Conservation (phyloP, 805 yeast genomes). For the Phaffomyces opuntiae region DNA sequence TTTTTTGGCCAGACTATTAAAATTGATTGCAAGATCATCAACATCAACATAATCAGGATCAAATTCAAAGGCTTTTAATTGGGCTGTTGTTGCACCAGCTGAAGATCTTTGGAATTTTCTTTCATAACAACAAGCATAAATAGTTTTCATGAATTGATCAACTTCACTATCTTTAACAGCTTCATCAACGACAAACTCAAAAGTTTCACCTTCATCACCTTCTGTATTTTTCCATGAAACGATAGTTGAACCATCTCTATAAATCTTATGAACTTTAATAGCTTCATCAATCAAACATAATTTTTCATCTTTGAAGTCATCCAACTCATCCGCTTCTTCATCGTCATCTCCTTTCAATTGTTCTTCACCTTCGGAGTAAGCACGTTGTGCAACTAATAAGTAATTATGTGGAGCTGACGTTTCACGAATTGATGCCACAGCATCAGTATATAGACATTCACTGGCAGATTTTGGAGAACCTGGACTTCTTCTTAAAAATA, state of each 20-base stretch:
- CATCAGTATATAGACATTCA: conserved; percentile 79
- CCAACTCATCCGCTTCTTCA: conserved; percentile 30
- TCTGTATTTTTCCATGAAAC: conserved; percentile 76
- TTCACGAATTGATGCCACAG: conserved; percentile 63
- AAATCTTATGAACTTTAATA: conserved; percentile 48
- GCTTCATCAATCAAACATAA: conserved; percentile 58
- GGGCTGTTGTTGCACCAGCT: conserved; percentile 34
- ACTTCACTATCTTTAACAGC: conserved; percentile 44
- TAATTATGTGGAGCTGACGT: conserved; percentile 60
- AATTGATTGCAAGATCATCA: conserved; percentile 7
- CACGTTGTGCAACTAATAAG: conserved; percentile 64
- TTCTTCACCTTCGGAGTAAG: conserved; percentile 62
- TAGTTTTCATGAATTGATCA: conserved; percentile 53
- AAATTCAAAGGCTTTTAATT: conserved; percentile 51
- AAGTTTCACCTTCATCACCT: conserved; percentile 83
- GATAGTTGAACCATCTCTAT: conserved; percentile 46
- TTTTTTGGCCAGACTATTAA: conserved; percentile 2
- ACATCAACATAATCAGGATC: conserved; percentile 22
- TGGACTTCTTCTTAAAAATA: conserved; percentile 66
- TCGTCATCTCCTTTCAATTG: conserved; percentile 44
- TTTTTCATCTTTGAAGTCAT: conserved; percentile 54
- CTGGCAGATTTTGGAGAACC: conserved; percentile 80
- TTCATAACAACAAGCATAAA: conserved; percentile 70
- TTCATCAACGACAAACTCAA: conserved; percentile 70
- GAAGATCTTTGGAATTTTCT: conserved; percentile 57